Base-by-base conservation (phyloP, 805 yeast genomes). In the Kuraishia floccosa region DNA sequence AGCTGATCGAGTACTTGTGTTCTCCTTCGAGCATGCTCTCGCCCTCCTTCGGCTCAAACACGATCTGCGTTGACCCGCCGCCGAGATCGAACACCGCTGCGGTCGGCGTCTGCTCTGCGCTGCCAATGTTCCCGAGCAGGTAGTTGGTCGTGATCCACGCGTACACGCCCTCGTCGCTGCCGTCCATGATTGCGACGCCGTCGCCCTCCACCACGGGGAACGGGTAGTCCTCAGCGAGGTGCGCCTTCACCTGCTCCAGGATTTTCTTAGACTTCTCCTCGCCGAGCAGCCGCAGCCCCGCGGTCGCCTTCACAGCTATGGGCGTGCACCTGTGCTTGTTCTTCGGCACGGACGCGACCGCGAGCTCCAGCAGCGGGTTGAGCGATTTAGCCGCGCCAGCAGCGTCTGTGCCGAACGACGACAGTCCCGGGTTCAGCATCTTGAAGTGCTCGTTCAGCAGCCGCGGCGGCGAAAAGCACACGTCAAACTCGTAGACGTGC, bases 101-200 rank as follows among this genome's bases (percentile, higher is more conserved):
- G 9, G 98, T 91, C 19, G 94, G 86, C 17, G 59, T 52, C 54
- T 78, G 79, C 25, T 72, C 76, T 15, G 74, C 53, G n/a, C 65
- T 51, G 11, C 97, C 98, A 52, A 91, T 89, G 60, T 89, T 91
- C 25, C 96, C 97, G 43, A 89, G 67, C 41, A 91, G 62, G 54
- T 77, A 91, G 60, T 91, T 91, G 30, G 96, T 77, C 17, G 99
- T 91, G 54, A 91, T 81, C 99, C 99, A 91, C 1, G 98, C 98
- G 50, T 75, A 91, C 6, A 91, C 96, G 54, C 98, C 99, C 63
- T 93, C 98, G 44, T 89, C 94, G 36, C 76, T 77, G 42, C 98
- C 98, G 36, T 81, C 86, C 97, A 91, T 89, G 48, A 91, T 83
- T 8, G 87, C 67, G 36, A 91, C 67, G 39, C 96, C 97, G 36